phyloP scores from a whole-genome alignment of 768 basidiomycete species.

The Boletus vinaceobasis region DNA sequence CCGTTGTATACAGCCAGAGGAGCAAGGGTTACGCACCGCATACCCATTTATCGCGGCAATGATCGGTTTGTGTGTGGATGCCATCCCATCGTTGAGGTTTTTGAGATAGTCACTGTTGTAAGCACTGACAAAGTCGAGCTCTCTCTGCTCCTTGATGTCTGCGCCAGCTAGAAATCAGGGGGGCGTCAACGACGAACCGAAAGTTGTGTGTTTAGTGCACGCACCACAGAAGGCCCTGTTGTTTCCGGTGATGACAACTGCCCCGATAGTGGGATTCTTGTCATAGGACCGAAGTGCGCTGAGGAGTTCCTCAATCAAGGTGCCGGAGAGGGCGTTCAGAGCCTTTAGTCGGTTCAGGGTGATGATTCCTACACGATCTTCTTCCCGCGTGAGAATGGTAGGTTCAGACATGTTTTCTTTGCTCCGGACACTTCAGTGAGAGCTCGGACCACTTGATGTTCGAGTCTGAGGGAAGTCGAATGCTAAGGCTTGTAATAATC shows the following conservation, averaged over 20 bases:
- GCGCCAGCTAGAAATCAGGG: slow-evolving; percentile 60
- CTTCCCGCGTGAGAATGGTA: slow-evolving; percentile 19
- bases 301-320: slow-evolving; percentile 78
- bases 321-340: slow-evolving; percentile 79
- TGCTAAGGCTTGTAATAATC: background rate
- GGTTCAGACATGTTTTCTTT: slow-evolving; percentile 21
- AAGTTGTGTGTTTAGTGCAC: background rate
- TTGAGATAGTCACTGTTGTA: slow-evolving; percentile 45
- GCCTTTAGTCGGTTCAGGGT: slow-evolving; percentile 84
- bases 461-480: background rate
- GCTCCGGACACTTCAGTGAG: background rate
- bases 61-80: slow-evolving; percentile 74
- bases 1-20: no score
- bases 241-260: slow-evolving; percentile 89
- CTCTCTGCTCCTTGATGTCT: slow-evolving; percentile 98
- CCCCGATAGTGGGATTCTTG: slow-evolving; percentile 65
- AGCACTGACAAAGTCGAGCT: slow-evolving; percentile 56
- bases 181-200: background rate
- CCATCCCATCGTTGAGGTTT: slow-evolving; percentile 43
- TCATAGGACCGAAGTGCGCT: slow-evolving; percentile 66
- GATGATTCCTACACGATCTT: slow-evolving; percentile 46
- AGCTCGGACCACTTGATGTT: background rate
- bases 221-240: slow-evolving; percentile 65
- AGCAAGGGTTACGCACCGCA: slow-evolving; percentile 46
- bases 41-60: slow-evolving; percentile 93